Base-by-base conservation (phyloP, 2,329 filamentous ascomycete genomes). In the Penicillium vulpinum region DNA sequence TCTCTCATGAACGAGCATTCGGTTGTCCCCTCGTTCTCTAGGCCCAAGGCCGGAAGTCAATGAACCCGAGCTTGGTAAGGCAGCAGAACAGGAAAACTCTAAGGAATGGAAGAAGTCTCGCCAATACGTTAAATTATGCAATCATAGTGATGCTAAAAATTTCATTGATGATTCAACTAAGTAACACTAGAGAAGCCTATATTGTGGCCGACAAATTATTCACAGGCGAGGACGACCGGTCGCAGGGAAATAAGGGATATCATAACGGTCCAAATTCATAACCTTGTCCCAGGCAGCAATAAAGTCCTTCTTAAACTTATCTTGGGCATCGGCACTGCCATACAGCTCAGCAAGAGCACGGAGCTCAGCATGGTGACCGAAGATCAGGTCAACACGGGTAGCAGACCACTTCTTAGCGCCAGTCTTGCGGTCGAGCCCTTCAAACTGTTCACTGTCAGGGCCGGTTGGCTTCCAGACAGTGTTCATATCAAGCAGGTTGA, bases 341-440 rank as follows among this genome's bases (percentile, higher is more conserved):
- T 91, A 91, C 0, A 90, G 82, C 78, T 91, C 88, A 5, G 88
- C 76, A 33, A 90, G 73, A 33, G 88, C 87, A 46, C 88, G 86
- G 46, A 91, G 78, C 80, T 91, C 89, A 26, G 88, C 80, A 63
- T 91, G 88, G n/a, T 85, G 85, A 52, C 88, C 88, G 59, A 91
- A 87, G 60, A 91, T 80, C 13, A 91, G 80, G 65, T 91, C 88
- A 50, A 80, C 80, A 21, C 88, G 88, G 1, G 86, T 87, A 38
- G 82, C 88, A 7, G 81, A 85, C 85, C 86, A 91, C 78, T 87
- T 89, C 78, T 83, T 82, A 47, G 77, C 67, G 51, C 87, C 87
- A 16, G 81, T 83, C 78, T 86, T 86, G 72, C 85, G 85, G 76
- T 90, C 86, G 15, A 76, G 67, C 35, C 87, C 88, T 59, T 85